phyloP scores from a whole-genome alignment of 2,329 filamentous ascomycete species.

The Apiospora arundinis region DNA sequence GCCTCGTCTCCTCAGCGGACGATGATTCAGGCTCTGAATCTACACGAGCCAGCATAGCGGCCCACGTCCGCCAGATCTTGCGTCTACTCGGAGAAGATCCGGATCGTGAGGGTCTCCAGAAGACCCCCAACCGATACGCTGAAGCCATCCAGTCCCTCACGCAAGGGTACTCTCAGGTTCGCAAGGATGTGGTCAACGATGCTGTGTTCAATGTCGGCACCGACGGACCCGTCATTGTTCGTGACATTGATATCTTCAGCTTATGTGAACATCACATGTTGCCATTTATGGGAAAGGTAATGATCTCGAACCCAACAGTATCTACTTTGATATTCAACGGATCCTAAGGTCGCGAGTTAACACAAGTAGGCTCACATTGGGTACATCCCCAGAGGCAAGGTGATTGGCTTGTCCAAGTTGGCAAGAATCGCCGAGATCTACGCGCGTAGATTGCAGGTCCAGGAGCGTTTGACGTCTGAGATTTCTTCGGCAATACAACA shows the following conservation, averaged over 20 bases:
- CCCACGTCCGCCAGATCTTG: constrained; percentile 47
- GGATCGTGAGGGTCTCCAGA: constrained; percentile 64
- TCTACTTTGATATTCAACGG: neutral
- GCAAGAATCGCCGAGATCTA: constrained; percentile 96
- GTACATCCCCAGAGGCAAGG: constrained; percentile 84
- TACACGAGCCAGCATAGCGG: neutral
- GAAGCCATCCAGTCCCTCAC: constrained; percentile 95
- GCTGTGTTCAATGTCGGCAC: constrained; percentile 94
- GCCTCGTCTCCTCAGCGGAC: too few species aligned
- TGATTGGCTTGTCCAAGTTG: constrained; percentile 91
- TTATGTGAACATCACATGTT: constrained; percentile 95
- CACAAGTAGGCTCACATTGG: constrained; percentile 85
- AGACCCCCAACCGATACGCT: constrained; percentile 81
- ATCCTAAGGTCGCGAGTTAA: too few species aligned
- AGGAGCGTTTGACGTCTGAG: constrained; percentile 92
- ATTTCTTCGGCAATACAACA: constrained; percentile 92
- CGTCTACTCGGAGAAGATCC: constrained; percentile 70
- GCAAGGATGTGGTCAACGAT: constrained; percentile 84
- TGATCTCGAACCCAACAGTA: constrained; percentile 18
- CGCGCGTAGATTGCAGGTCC: constrained; percentile 85
- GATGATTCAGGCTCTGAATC: neutral
- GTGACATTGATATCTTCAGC: constrained; percentile 91
- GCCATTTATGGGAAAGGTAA: constrained; percentile 88
- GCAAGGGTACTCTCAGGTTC: constrained; percentile 90
- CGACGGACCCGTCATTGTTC: constrained; percentile 93